Evolutionary conservation across 179 eudicot genomes (phyloP).

Genomic region (Beta lomatogona): DNA sequence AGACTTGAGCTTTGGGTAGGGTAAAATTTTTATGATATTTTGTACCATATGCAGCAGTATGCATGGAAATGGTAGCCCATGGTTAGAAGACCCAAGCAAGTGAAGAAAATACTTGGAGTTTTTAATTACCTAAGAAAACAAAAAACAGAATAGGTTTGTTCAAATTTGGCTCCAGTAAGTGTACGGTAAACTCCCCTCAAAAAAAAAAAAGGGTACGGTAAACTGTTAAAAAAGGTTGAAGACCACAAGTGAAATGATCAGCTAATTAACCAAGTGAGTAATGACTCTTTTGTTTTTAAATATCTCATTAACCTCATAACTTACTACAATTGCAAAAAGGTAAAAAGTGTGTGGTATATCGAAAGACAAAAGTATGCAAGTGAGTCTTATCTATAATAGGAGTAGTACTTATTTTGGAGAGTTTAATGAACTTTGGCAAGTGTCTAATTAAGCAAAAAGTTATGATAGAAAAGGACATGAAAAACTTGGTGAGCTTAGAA

Average conservation of each 20-base stretch:
- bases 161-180: conserved; percentile 19
- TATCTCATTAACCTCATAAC: neutral
- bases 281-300: neutral
- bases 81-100: conserved; percentile 27
- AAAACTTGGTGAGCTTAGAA: neutral
- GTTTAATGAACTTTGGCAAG: neutral
- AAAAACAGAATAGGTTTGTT: neutral
- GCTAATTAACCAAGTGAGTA: neutral
- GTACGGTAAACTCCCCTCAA: neutral
- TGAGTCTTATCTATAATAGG: too few species aligned
- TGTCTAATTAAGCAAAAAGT: neutral
- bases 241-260: neutral
- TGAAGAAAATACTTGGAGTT: neutral
- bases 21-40: conserved; percentile 33
- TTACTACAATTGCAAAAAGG: neutral
- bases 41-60: conserved; percentile 31
- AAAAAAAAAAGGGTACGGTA: too few species aligned
- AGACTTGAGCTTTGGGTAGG: conserved; percentile 30
- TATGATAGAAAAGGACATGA: neutral
- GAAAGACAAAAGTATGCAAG: too few species aligned
- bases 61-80: conserved; percentile 31
- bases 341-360: neutral
- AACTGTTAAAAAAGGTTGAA: too few species aligned
- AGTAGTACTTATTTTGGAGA: too few species aligned
- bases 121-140: neutral